Conservation (phyloP, 768 basidiomycete genomes). For the Galerina sulciceps region DNA sequence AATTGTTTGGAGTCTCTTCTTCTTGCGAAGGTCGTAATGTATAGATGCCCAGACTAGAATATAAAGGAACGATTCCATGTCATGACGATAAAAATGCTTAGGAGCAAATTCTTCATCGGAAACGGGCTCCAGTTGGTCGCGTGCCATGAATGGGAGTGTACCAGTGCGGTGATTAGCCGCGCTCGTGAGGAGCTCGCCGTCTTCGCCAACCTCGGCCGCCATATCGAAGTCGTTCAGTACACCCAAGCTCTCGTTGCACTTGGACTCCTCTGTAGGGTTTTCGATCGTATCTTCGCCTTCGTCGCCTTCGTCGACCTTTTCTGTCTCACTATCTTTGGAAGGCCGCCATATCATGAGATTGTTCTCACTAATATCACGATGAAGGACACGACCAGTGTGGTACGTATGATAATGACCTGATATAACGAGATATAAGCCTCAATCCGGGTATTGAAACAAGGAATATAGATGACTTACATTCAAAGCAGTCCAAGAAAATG, state of each 20-base stretch:
- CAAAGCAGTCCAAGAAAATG: constrained; percentile 31
- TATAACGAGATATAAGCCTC: no score
- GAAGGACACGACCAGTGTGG: constrained; percentile 24
- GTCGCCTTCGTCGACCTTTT: not conserved
- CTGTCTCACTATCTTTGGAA: not conserved
- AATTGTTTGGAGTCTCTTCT: not conserved
- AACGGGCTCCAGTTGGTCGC: constrained; percentile 30
- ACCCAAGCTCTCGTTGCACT: constrained; percentile 8
- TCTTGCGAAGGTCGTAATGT: constrained; percentile 7
- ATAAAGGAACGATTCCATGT: constrained; percentile 27
- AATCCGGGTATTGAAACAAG: no score
- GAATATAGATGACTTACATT: constrained; percentile 32
- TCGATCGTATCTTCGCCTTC: no score
- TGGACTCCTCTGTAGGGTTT: not conserved
- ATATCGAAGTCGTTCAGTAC: constrained; percentile 34
- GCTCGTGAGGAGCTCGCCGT: constrained; percentile 1
- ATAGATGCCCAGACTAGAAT: constrained; percentile 23
- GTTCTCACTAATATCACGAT: constrained; percentile 34
- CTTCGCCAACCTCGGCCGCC: constrained; percentile 13
- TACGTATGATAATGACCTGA: constrained; percentile 30
- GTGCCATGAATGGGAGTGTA: no score
- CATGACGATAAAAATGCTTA: constrained; percentile 27
- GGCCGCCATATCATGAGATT: constrained; percentile 30
- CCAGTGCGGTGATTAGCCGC: constrained; percentile 27
- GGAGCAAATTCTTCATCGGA: no score